Percentiles rank a stretch among this genome's conserved stretches.
Evolutionary conservation across 2,329 filamentous ascomycete species (phyloP).

Genomic region (Aureobasidium sp.): DNA sequence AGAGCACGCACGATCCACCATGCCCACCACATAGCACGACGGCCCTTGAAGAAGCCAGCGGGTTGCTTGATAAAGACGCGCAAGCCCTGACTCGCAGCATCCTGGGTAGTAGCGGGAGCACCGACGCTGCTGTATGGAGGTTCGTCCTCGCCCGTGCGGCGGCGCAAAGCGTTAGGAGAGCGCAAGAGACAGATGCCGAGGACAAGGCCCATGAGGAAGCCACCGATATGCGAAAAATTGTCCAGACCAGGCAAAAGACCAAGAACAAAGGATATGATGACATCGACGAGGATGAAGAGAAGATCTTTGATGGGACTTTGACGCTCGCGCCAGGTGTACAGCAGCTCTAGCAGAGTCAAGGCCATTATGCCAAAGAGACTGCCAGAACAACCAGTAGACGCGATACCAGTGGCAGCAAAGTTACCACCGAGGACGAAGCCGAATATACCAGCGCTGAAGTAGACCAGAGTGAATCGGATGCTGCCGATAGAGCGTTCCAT

Average conservation of each 20-base stretch:
- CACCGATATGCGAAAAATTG: slow-evolving; percentile 96
- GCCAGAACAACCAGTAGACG: slow-evolving; percentile 81
- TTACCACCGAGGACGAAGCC: slow-evolving; percentile 94
- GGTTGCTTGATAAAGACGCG: slow-evolving; percentile 43
- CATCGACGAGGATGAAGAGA: slow-evolving; percentile 77
- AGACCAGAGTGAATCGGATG: slow-evolving; percentile 81
- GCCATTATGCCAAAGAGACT: slow-evolving; percentile 88
- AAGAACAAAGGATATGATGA: slow-evolving; percentile 83
- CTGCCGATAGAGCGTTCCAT: slow-evolving; percentile 89
- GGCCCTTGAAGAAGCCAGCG: slow-evolving; percentile 77
- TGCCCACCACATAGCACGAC: slow-evolving; percentile 91
- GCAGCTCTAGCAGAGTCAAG: slow-evolving; percentile 75
- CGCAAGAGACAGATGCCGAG: slow-evolving; percentile 82
- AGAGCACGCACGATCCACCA: slow-evolving; percentile 88
- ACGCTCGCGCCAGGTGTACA: slow-evolving; percentile 87
- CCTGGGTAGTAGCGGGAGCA: slow-evolving; percentile 8
- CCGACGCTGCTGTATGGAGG: slow-evolving; percentile 61
- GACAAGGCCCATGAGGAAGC: slow-evolving; percentile 84
- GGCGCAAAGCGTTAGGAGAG: slow-evolving; percentile 73
- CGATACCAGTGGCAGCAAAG: slow-evolving; percentile 72
- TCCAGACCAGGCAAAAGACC: slow-evolving; percentile 87
- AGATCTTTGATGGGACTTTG: slow-evolving; percentile 72
- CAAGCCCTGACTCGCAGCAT: slow-evolving; percentile 24
- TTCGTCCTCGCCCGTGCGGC: slow-evolving; percentile 62
- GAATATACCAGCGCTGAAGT: slow-evolving; percentile 86